Percentiles rank a stretch among this genome's conserved stretches.
phyloP scores from a whole-genome alignment of 2,329 filamentous ascomycete species.

The Colletotrichum lentis region DNA sequence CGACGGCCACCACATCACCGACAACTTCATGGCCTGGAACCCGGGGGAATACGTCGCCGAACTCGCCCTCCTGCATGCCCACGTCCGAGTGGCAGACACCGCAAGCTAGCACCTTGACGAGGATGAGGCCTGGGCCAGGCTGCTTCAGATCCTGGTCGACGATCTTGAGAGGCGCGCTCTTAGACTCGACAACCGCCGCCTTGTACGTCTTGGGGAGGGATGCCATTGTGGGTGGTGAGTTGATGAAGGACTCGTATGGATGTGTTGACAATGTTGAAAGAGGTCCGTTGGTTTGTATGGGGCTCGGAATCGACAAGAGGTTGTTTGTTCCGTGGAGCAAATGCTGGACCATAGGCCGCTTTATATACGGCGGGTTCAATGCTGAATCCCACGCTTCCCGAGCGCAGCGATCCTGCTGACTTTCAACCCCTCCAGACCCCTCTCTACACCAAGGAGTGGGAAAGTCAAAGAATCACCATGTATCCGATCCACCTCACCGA shows the following conservation, averaged over 20 bases:
- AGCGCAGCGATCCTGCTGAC: background rate
- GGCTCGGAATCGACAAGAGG: background rate
- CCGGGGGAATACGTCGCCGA: conserved; percentile 67
- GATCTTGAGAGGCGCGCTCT: conserved; percentile 62
- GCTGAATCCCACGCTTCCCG: background rate
- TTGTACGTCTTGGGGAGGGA: conserved; percentile 72
- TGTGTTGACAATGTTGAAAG: background rate
- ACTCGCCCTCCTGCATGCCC: conserved; percentile 55
- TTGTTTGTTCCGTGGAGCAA: no score
- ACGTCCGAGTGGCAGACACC: conserved; percentile 75
- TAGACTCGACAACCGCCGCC: conserved; percentile 66
- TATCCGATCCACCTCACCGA: background rate
- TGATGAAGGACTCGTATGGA: background rate
- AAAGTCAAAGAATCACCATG: background rate
- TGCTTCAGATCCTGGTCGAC: conserved; percentile 66
- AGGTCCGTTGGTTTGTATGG: no score
- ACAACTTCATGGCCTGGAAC: conserved; percentile 77
- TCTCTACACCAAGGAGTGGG: background rate
- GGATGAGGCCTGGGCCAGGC: conserved; percentile 66
- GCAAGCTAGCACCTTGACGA: conserved; percentile 76
- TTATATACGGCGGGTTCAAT: background rate
- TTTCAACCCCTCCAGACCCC: background rate
- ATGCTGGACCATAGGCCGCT: background rate
- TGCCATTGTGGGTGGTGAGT: conserved; percentile 1
- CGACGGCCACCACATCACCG: conserved; percentile 70